phyloP scores from a whole-genome alignment of 139 green algal genomes.

The Asterochloris sp. region DNA sequence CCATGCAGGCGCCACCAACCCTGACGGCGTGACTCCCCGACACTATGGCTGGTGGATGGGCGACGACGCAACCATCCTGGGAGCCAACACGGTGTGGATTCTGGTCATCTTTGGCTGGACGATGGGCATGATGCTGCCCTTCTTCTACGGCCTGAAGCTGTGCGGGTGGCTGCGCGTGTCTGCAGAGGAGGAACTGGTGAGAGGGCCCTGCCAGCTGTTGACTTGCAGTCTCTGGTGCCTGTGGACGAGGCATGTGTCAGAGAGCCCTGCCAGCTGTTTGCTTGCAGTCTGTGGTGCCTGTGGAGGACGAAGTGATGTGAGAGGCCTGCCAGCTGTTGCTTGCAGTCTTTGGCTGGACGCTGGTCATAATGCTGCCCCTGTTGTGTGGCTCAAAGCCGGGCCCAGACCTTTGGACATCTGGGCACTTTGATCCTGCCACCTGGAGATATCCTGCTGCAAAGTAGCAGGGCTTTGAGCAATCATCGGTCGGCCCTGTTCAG shows the following conservation, averaged over 20 bases:
- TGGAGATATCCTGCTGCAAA: too few relatives aligned
- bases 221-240: not conserved
- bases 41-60: slow-evolving; percentile 21
- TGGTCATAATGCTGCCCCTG: too few relatives aligned
- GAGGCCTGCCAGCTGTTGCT: not conserved
- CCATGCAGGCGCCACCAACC: slow-evolving; percentile 10
- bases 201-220: not conserved
- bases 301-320: slow-evolving; percentile 51
- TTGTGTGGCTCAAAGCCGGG: too few relatives aligned
- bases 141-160: slow-evolving; percentile 78
- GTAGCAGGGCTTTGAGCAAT: too few relatives aligned
- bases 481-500: too few relatives aligned
- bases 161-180: slow-evolving; percentile 55
- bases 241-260: too few relatives aligned
- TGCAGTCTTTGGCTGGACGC: not conserved
- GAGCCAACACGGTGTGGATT: slow-evolving; percentile 39
- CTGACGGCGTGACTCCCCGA: not conserved
- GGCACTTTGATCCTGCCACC: too few relatives aligned
- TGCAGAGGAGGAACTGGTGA: slow-evolving; percentile 51
- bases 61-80: slow-evolving; percentile 4
- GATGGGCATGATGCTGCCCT: slow-evolving; percentile 47
- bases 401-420: too few relatives aligned
- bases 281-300: slow-evolving; percentile 19
- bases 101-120: slow-evolving; percentile 45
- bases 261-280: not conserved